Evolutionary conservation across 2,329 filamentous ascomycete genomes (phyloP).

Genomic region (Monosporascus cannonballus): DNA sequence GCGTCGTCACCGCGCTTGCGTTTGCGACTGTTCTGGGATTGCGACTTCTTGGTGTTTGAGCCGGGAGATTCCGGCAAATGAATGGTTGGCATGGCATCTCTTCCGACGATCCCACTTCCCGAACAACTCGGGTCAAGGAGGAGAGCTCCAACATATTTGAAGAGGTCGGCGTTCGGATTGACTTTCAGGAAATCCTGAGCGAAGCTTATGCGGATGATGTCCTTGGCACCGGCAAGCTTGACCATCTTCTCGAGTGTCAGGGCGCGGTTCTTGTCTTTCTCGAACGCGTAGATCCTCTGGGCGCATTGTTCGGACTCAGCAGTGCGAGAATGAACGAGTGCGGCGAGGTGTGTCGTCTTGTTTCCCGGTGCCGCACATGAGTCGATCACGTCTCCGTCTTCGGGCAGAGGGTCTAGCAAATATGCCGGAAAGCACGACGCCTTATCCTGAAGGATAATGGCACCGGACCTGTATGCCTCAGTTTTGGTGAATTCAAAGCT

Average conservation of each 20-base stretch:
- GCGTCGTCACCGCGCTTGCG: conserved; percentile 36
- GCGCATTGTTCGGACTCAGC: conserved; percentile 26
- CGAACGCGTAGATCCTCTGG: conserved; percentile 66
- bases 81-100: conserved; percentile 70
- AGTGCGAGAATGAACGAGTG: conserved; percentile 52
- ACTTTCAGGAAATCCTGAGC: conserved; percentile 79
- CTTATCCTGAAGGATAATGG: conserved; percentile 90
- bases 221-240: conserved; percentile 63
- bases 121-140: conserved; percentile 93
- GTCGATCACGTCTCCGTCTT: conserved; percentile 77
- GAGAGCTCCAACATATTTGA: conserved; percentile 67
- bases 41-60: conserved; percentile 32
- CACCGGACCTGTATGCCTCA: conserved; percentile 66
- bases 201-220: conserved; percentile 59
- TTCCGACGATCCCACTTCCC: conserved; percentile 86
- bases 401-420: conserved; percentile 62
- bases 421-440: conserved; percentile 96
- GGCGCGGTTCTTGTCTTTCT: conserved; percentile 66
- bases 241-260: conserved; percentile 82
- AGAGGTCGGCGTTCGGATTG: conserved; percentile 57
- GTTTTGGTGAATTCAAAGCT: conserved; percentile 66
- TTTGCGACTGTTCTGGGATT: conserved; percentile 31
- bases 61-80: conserved; percentile 44
- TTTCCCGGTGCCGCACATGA: conserved; percentile 93
- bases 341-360: conserved; percentile 90